phyloP scores from a whole-genome alignment of 345 rosid genomes.

The Passiflora organensis region DNA sequence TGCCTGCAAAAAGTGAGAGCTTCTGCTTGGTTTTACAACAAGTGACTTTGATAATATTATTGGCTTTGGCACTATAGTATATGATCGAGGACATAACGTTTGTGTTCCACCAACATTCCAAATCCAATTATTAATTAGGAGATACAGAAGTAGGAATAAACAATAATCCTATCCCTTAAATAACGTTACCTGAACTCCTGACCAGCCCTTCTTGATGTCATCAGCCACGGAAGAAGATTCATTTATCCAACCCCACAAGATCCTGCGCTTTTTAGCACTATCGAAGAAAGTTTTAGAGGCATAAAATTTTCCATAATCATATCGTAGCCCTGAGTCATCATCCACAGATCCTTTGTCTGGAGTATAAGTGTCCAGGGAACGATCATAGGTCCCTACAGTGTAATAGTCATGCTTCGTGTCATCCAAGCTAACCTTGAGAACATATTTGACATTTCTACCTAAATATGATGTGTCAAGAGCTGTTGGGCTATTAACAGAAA shows the following conservation, averaged over 20 bases:
- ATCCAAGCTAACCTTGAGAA: slow-evolving; percentile 53
- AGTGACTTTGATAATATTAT: too few relatives aligned
- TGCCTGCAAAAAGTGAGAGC: slow-evolving; percentile 50
- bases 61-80: too few relatives aligned
- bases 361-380: slow-evolving; percentile 29
- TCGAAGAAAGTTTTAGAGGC: slow-evolving; percentile 80
- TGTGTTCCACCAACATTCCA: too few relatives aligned
- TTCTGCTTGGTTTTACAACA: too few relatives aligned
- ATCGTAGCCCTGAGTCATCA: slow-evolving; percentile 37
- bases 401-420: slow-evolving; percentile 47
- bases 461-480: slow-evolving; percentile 29
- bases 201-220: slow-evolving; percentile 59
- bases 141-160: too few relatives aligned
- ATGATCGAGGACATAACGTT: too few relatives aligned
- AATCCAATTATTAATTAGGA: too few relatives aligned
- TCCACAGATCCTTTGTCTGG: slow-evolving; percentile 45
- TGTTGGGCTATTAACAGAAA: slow-evolving; percentile 6
- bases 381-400: slow-evolving; percentile 40
- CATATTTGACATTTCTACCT: slow-evolving; percentile 31
- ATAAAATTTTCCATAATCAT: slow-evolving; percentile 74
- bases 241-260: slow-evolving; percentile 69
- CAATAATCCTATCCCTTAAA: too few relatives aligned
- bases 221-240: slow-evolving; percentile 38
- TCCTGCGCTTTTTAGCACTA: slow-evolving; percentile 35
- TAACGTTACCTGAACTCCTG: slow-evolving; percentile 58